A percentile compares a stretch with the other conserved stretches of the same genome.
Evolutionary conservation across 352 stramenopile genomes (phyloP).

Genomic region (Phytophthora podocarpi): DNA sequence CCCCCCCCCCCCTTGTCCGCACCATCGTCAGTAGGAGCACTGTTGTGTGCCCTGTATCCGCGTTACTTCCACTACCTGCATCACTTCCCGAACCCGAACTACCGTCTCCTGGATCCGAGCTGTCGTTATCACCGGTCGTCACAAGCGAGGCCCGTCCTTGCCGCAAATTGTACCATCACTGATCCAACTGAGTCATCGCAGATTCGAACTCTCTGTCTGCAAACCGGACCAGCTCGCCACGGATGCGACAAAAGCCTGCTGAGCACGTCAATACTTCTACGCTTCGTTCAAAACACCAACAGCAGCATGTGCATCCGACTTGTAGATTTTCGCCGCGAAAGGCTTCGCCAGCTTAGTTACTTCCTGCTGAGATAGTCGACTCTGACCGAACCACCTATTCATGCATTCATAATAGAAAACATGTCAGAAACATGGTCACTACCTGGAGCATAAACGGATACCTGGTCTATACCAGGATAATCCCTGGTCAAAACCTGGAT

Average conservation of each 20-base stretch:
- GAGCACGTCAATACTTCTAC: conserved; percentile 7
- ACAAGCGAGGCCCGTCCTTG: not conserved
- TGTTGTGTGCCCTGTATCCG: too few relatives aligned
- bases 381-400: conserved; percentile 12
- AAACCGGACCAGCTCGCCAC: conserved; percentile 1
- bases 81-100: too few relatives aligned
- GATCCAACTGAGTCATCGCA: conserved; percentile 3
- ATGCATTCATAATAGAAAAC: not conserved
- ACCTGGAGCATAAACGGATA: not conserved
- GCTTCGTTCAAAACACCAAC: not conserved
- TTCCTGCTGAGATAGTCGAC: not conserved
- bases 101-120: too few relatives aligned
- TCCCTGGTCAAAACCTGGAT: conserved; percentile 9
- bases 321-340: conserved; percentile 12
- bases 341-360: not conserved
- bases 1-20: not conserved
- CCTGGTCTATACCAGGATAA: not conserved
- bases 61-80: not conserved
- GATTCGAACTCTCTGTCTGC: not conserved
- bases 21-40: too few relatives aligned
- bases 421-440: too few relatives aligned
- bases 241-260: conserved; percentile 10
- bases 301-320: not conserved
- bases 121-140: not conserved
- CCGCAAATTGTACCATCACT: conserved; percentile 18